These are phyloP conservation scores for Cystobasidium slooffiae DNA, from an alignment of 1,284 basidiomycete genomes.

Conservation along the genomic window DNA sequence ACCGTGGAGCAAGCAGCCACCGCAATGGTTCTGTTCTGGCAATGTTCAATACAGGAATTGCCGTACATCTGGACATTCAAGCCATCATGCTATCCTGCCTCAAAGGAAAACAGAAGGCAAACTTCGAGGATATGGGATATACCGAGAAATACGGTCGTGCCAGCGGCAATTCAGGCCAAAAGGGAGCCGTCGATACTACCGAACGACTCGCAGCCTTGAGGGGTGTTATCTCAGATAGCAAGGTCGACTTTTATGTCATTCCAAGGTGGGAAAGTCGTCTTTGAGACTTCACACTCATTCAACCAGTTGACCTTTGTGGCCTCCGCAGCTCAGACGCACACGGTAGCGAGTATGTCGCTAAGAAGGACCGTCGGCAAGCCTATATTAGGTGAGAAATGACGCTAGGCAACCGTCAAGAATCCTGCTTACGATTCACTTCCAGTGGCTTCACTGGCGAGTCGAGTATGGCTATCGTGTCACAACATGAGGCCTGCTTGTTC, in stretches of 20 bases:
- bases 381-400: constrained; percentile 56
- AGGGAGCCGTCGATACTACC: constrained; percentile 25
- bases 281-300: neutral
- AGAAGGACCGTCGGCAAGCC: constrained; percentile 28
- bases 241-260: constrained; percentile 31
- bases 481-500: constrained; percentile 55
- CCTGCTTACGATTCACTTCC: constrained; percentile 83
- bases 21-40: neutral
- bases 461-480: constrained; percentile 61
- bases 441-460: constrained; percentile 85
- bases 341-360: constrained; percentile 29
- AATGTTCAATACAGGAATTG: neutral
- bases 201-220: constrained; percentile 14
- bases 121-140: neutral
- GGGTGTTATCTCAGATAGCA: constrained; percentile 13
- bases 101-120: constrained; percentile 21
- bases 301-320: neutral
- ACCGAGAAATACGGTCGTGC: neutral
- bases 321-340: constrained; percentile 14
- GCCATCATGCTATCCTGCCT: constrained; percentile 15
- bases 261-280: constrained; percentile 2
- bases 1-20: neutral
- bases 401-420: constrained; percentile 82
- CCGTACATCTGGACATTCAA: neutral
- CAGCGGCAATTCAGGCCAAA: neutral